These are phyloP conservation scores for Margaritispora aquatica DNA, from an alignment of 495 filamentous ascomycete species.

Conservation along the genomic window DNA sequence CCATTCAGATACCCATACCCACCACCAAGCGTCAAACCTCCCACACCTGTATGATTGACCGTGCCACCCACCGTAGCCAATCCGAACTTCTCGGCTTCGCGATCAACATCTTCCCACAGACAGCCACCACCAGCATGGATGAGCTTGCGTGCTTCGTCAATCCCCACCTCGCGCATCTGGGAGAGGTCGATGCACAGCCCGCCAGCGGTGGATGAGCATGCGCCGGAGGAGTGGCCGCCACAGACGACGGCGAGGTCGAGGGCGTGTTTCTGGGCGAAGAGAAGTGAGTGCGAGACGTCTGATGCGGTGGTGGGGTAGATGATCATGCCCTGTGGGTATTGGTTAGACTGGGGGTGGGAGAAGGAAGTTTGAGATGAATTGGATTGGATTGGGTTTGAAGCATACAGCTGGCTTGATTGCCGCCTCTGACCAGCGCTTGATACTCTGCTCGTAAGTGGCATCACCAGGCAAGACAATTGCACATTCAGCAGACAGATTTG, in stretches of 20 bases:
- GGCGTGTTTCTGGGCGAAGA: constrained; percentile 9
- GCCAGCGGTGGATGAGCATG: constrained; percentile 34
- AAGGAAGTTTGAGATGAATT: background rate
- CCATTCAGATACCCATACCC: constrained; percentile 46
- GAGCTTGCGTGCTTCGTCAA: constrained; percentile 36
- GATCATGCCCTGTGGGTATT: constrained; percentile 5
- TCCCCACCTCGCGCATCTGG: constrained; percentile 41
- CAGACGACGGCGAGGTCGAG: constrained; percentile 5
- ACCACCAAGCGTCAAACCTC: constrained; percentile 50
- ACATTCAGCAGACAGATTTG: background rate
- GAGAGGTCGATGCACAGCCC: constrained; percentile 52
- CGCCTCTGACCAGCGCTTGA: background rate
- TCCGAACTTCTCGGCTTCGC: constrained; percentile 37
- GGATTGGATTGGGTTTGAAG: too few species aligned
- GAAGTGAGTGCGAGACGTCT: background rate
- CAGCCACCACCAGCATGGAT: constrained; percentile 47
- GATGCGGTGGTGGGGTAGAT: background rate
- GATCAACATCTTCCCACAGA: constrained; percentile 51
- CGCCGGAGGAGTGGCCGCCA: constrained; percentile 27
- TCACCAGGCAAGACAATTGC: background rate
- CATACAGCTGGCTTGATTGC: constrained; percentile 2
- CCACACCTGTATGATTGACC: constrained; percentile 48
- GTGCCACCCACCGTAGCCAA: constrained; percentile 55
- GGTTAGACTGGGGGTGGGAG: background rate
- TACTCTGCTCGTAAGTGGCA: background rate